Base-by-base conservation (phyloP, 2,329 filamentous ascomycete genomes). In the Esteya vermicola region DNA sequence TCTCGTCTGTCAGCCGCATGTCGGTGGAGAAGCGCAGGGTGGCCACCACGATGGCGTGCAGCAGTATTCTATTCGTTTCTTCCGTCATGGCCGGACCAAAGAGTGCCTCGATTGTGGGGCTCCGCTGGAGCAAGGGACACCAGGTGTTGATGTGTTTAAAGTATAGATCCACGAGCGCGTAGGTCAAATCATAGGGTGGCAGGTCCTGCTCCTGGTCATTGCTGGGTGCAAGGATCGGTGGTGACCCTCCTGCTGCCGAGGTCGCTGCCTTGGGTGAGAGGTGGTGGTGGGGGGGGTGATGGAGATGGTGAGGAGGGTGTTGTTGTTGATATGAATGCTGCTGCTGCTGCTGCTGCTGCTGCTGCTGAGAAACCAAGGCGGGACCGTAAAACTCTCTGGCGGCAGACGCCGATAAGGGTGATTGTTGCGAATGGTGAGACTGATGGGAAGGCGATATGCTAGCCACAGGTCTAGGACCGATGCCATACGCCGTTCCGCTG, bases 111-210 rank as follows among this genome's bases (percentile, higher is more conserved):
- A 94, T 59, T 0, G 85, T 93, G 4, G 81, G 78, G 52, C 83
- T 78, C 19, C 85, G 75, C 57, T 94, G 85, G n/a, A 94, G 64
- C 20, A 94, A 91, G 0, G 88, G 86, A 54, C 85, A 93, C 80
- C 81, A 86, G 0, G 79, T 81, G 51, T 85, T 85, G 54, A 85
- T 74, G 51, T 85, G 77, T 46, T 84, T 82, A 52, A 86, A 86
- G 54, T 84, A 86, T 1, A 85, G 65, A 49, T 85, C 81, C 7
- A 81, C 79, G 10, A 86, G 59, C 3, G 76, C 70, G 50, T 85
- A 85, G 1, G 85, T 60, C 6, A 85, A 60, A 52, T 85, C 80
- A 49, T 85, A 84, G 2, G 81, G 81, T 2, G 81, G 81, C 22
- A 86, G 68, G 42, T 82, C 79, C 38, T 78, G 70, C 49, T 83